Conservation (phyloP, 306 rosid genomes). For the Inga laurina region DNA sequence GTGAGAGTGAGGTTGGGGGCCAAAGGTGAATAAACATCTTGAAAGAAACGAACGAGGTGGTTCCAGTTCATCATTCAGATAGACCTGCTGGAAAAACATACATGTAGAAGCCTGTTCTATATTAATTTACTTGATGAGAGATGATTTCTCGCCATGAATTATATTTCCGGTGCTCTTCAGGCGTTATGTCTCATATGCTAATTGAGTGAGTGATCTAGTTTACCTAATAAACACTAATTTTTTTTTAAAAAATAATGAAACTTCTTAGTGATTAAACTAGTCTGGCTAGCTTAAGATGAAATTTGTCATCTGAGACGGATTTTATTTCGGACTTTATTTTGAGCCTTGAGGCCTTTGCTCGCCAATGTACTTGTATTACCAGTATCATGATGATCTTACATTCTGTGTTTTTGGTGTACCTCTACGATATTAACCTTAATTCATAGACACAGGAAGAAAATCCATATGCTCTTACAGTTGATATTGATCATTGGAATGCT, state of each 20-base stretch:
- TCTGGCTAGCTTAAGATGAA: neutral
- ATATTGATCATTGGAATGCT: neutral
- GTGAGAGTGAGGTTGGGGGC: too few species aligned
- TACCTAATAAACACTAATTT: neutral
- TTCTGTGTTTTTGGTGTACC: neutral
- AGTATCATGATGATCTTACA: neutral
- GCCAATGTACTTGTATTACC: neutral
- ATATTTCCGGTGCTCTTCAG: too few species aligned
- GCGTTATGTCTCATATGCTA: neutral
- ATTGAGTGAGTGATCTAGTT: neutral
- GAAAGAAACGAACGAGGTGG: constrained; percentile 44
- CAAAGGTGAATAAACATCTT: constrained; percentile 13
- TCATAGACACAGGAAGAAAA: neutral
- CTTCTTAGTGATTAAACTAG: neutral
- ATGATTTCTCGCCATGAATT: neutral
- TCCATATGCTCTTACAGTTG: neutral
- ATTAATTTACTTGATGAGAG: neutral
- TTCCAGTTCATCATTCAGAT: constrained; percentile 31
- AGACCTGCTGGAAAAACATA: neutral
- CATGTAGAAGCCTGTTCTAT: neutral
- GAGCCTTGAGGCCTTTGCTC: neutral
- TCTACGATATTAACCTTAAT: neutral
- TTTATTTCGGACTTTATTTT: neutral
- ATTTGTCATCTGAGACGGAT: neutral
- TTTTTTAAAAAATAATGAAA: neutral